Evolutionary conservation across 805 yeast species (phyloP).

Genomic region (Candida broadrunensis): DNA sequence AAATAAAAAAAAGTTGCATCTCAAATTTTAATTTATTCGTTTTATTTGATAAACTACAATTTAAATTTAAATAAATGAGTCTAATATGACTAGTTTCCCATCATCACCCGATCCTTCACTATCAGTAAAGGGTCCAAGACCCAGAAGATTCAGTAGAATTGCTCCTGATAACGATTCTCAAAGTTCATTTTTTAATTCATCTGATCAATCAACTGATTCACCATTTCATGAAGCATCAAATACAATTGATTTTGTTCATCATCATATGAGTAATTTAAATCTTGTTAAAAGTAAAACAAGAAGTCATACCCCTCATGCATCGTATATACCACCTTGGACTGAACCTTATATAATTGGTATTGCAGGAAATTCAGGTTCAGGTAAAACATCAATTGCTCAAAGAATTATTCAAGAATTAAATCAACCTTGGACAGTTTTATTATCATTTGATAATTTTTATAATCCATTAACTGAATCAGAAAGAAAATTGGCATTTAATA

Average conservation of each 20-base stretch:
- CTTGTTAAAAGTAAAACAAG: neutral
- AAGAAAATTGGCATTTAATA: conserved; percentile 57
- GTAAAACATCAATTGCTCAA: conserved; percentile 90
- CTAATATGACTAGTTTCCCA: neutral
- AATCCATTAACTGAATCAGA: conserved; percentile 66
- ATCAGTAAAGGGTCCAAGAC: conserved; percentile 4
- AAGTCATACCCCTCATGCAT: conserved; percentile 2
- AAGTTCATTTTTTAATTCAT: conserved; percentile 22
- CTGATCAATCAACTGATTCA: conserved; percentile 2
- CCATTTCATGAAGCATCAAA: neutral
- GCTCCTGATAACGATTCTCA: conserved; percentile 21
- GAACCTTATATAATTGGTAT: conserved; percentile 47
- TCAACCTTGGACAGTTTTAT: conserved; percentile 91
- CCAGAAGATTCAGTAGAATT: conserved; percentile 18
- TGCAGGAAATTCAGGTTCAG: conserved; percentile 64
- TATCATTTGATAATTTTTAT: conserved; percentile 91
- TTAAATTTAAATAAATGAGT: no score
- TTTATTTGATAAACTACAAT: no score
- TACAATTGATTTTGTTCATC: neutral
- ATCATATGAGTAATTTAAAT: neutral
- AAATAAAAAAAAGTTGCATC: no score
- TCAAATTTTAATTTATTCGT: no score
- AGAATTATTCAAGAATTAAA: conserved; percentile 70
- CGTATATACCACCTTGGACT: conserved; percentile 42
- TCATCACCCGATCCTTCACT: neutral